phyloP scores from a whole-genome alignment of 768 basidiomycete species.

The Terana coerulea region DNA sequence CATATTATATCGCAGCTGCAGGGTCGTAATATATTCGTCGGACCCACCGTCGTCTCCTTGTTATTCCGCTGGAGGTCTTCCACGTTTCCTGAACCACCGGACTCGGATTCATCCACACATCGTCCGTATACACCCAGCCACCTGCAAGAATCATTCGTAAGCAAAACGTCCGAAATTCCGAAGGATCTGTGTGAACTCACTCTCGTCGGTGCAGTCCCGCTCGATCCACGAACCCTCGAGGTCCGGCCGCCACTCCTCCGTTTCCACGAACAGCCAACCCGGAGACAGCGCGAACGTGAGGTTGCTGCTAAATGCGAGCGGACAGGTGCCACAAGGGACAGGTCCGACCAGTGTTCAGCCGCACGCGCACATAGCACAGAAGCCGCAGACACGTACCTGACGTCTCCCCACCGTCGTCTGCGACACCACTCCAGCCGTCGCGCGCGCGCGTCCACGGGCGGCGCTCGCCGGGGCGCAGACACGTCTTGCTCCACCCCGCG shows the following conservation, averaged over 20 bases:
- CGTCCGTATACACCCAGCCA: slow-evolving; percentile 83
- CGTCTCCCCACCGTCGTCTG: slow-evolving; percentile 43
- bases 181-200: slow-evolving; percentile 23
- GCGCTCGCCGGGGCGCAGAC: slow-evolving; percentile 43
- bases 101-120: slow-evolving; percentile 60
- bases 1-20: neutral
- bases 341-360: neutral
- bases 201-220: slow-evolving; percentile 30
- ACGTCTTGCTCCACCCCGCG: slow-evolving; percentile 34
- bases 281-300: slow-evolving; percentile 73
- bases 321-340: neutral
- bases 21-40: slow-evolving; percentile 55
- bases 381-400: slow-evolving; percentile 49
- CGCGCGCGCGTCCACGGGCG: slow-evolving; percentile 66
- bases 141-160: too few relatives aligned
- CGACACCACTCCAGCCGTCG: slow-evolving; percentile 67
- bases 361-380: neutral
- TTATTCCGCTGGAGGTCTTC: slow-evolving; percentile 44
- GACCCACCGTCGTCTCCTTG: slow-evolving; percentile 66
- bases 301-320: slow-evolving; percentile 55
- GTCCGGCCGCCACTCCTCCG: slow-evolving; percentile 77
- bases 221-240: slow-evolving; percentile 52
- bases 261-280: slow-evolving; percentile 72
- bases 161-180: slow-evolving; percentile 30
- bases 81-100: slow-evolving; percentile 37